phyloP scores from a whole-genome alignment of 768 basidiomycete species.

The Lactarius trivialis region DNA sequence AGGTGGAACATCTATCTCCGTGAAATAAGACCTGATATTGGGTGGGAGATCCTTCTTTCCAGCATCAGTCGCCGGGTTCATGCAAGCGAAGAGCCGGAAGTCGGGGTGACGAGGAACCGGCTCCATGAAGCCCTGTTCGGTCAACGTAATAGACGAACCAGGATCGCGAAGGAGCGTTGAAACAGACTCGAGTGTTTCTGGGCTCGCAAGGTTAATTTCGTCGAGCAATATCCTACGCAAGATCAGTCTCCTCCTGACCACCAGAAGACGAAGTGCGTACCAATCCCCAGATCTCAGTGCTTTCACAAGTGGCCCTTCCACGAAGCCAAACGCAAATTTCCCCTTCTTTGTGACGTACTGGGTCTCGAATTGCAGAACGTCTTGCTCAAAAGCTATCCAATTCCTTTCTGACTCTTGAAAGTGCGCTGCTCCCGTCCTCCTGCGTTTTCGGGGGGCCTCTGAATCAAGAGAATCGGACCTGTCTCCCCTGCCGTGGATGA shows the following conservation, averaged over 20 bases:
- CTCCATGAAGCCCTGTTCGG: slow-evolving; percentile 87
- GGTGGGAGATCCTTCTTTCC: slow-evolving; percentile 96
- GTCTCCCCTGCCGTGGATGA: not conserved
- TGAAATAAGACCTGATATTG: slow-evolving; percentile 85
- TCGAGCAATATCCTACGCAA: slow-evolving; percentile 80
- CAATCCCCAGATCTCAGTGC: slow-evolving; percentile 87
- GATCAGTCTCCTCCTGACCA: not conserved
- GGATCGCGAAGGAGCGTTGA: slow-evolving; percentile 82
- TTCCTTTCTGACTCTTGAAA: slow-evolving; percentile 40
- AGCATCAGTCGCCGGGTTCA: slow-evolving; percentile 99
- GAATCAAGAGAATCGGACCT: slow-evolving; percentile 31
- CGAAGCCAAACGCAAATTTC: slow-evolving; percentile 89
- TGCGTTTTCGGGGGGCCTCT: slow-evolving; percentile 58
- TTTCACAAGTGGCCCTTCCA: slow-evolving; percentile 92
- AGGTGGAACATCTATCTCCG: slow-evolving; percentile 91
- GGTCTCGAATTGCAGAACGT: slow-evolving; percentile 75
- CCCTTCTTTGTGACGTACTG: slow-evolving; percentile 85
- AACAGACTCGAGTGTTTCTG: slow-evolving; percentile 92
- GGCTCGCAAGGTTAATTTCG: slow-evolving; percentile 90
- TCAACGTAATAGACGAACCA: slow-evolving; percentile 82
- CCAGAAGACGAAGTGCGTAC: slow-evolving; percentile 36
- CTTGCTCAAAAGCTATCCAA: slow-evolving; percentile 64
- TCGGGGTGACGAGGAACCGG: slow-evolving; percentile 88
- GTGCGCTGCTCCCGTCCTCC: slow-evolving; percentile 48
- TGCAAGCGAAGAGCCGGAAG: slow-evolving; percentile 96